Evolutionary conservation across 208 protist genomes (phyloP).

Genomic region (Leptomonas pyrrhocoris): DNA sequence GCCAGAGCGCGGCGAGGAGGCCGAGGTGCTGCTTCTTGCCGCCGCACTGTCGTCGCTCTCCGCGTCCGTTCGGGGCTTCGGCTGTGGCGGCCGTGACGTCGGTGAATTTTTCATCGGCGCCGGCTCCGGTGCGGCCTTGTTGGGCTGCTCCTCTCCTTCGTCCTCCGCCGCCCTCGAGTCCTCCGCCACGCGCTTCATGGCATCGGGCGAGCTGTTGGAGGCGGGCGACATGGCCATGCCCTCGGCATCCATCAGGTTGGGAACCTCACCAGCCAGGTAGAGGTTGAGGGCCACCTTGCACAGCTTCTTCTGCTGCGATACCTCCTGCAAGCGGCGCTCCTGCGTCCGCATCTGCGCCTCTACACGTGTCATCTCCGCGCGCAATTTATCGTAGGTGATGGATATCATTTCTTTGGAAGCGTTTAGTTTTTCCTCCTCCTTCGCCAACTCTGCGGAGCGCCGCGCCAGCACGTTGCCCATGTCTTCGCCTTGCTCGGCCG

Average conservation of each 20-base stretch:
- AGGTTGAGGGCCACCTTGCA: constrained; percentile 81
- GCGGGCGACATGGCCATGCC: constrained; percentile 14
- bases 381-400: constrained; percentile 77
- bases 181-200: constrained; percentile 35
- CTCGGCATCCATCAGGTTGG: constrained; percentile 39
- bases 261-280: constrained; percentile 64
- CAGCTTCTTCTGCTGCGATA: constrained; percentile 72
- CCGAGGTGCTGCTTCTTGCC: constrained; percentile 11
- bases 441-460: constrained; percentile 53
- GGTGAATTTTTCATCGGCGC: constrained; percentile 36
- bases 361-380: constrained; percentile 74
- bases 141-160: constrained; percentile 30
- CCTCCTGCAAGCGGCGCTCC: constrained; percentile 55
- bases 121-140: constrained; percentile 47
- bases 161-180: constrained; percentile 30
- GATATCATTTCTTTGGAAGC: constrained; percentile 48
- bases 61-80: neutral
- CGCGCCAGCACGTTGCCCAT: constrained; percentile 72
- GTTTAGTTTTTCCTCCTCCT: constrained; percentile 76
- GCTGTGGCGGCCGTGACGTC: constrained; percentile 23
- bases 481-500: constrained; percentile 12
- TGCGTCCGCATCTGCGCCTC: constrained; percentile 80
- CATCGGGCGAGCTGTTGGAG: constrained; percentile 9
- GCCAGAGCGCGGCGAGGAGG: constrained; percentile 11
- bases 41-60: constrained; percentile 5